These are phyloP conservation scores for Fusarium transvaalense DNA, from an alignment of 2,329 filamentous ascomycete species.

Conservation along the genomic window DNA sequence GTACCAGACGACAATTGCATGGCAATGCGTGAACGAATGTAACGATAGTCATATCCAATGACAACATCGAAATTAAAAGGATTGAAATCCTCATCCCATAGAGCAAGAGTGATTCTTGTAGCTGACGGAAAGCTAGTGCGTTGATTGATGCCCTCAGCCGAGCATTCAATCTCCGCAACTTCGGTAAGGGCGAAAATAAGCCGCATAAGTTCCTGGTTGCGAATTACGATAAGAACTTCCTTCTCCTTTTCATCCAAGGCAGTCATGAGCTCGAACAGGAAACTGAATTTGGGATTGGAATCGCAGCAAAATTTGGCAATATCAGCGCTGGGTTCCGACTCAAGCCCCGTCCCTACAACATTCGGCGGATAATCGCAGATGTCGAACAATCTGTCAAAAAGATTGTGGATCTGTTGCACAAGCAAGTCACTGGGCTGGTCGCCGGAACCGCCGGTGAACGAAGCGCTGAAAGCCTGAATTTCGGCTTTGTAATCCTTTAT, in stretches of 20 bases:
- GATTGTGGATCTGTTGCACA: slow-evolving; percentile 61
- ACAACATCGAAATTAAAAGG: slow-evolving; percentile 62
- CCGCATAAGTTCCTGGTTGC: slow-evolving; percentile 62
- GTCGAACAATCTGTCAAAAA: slow-evolving; percentile 65
- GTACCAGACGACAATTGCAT: slow-evolving; percentile 37
- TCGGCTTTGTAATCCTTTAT: slow-evolving; percentile 59
- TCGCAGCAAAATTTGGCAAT: slow-evolving; percentile 66
- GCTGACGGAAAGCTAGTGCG: slow-evolving; percentile 51
- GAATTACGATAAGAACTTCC: slow-evolving; percentile 66
- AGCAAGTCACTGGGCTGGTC: slow-evolving; percentile 56
- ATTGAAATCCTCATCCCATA: slow-evolving; percentile 56
- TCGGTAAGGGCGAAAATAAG: slow-evolving; percentile 65
- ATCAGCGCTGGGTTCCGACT: slow-evolving; percentile 55
- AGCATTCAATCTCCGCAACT: slow-evolving; percentile 54
- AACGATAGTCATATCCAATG: slow-evolving; percentile 65
- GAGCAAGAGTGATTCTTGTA: slow-evolving; percentile 59
- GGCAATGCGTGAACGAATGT: slow-evolving; percentile 56
- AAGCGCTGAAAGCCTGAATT: slow-evolving; percentile 60
- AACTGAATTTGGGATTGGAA: slow-evolving; percentile 71
- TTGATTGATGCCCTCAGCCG: slow-evolving; percentile 51
- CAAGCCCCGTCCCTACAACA: slow-evolving; percentile 59
- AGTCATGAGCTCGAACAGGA: slow-evolving; percentile 64
- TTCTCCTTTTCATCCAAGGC: slow-evolving; percentile 58
- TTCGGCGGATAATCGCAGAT: slow-evolving; percentile 70
- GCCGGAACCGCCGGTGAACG: slow-evolving; percentile 57